Evolutionary conservation across 176 grass and related monocot species (phyloP).

Genomic region (Calamus simplicifolius): DNA sequence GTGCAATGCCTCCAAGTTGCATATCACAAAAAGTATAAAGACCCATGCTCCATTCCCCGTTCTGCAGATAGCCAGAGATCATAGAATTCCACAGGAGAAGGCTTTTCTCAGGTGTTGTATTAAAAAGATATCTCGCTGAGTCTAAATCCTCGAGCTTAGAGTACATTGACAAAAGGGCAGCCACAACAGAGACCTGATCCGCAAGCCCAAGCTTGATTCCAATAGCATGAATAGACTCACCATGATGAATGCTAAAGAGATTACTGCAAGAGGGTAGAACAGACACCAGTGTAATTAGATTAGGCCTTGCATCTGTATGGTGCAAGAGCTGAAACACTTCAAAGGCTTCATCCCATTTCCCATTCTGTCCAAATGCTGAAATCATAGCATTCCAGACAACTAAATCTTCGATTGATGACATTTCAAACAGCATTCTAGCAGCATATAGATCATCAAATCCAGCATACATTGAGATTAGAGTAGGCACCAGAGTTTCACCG

Average conservation of each 20-base stretch:
- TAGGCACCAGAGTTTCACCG: slow-evolving; percentile 35
- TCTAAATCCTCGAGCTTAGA: slow-evolving; percentile 36
- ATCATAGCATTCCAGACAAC: slow-evolving; percentile 65
- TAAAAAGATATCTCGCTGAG: slow-evolving; percentile 36
- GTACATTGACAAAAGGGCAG: slow-evolving; percentile 68
- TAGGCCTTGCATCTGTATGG: slow-evolving; percentile 18
- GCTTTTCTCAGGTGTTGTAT: slow-evolving; percentile 14
- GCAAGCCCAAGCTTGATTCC: slow-evolving; percentile 43
- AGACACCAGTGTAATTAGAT: slow-evolving; percentile 48
- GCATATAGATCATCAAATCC: slow-evolving; percentile 30
- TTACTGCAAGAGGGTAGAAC: slow-evolving; percentile 49
- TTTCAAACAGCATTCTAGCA: slow-evolving; percentile 39
- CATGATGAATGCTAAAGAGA: slow-evolving; percentile 23
- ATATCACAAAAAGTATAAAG: slow-evolving; percentile 29
- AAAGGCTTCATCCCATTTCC: slow-evolving; percentile 31
- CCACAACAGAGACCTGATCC: slow-evolving; percentile 38
- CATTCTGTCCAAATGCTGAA: slow-evolving; percentile 34
- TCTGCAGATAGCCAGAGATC: slow-evolving; percentile 57
- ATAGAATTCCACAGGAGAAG: slow-evolving; percentile 57
- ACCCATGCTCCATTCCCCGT: slow-evolving; percentile 25
- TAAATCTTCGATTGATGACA: slow-evolving; percentile 24
- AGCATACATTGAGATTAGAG: slow-evolving; percentile 56
- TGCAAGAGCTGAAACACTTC: slow-evolving; percentile 40
- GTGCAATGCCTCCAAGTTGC: slow-evolving; percentile 30
- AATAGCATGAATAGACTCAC: slow-evolving; percentile 47